Percentiles rank a stretch among this genome's conserved stretches.
These are phyloP conservation scores for Tricholoma matsutake DNA, from an alignment of 768 basidiomycete genomes.

Conservation along the genomic window DNA sequence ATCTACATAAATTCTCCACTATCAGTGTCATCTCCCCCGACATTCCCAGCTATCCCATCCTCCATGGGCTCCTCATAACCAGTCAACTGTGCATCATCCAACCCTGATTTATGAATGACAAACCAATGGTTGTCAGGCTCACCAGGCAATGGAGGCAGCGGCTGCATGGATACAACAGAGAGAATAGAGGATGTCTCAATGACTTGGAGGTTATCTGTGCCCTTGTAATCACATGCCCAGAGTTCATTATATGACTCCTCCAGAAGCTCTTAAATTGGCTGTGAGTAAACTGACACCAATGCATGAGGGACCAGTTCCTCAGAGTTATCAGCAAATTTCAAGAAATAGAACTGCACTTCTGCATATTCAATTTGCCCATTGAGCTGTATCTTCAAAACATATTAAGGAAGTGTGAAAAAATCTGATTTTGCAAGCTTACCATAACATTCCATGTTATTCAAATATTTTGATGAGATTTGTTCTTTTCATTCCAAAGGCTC, in stretches of 20 bases:
- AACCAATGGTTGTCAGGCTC: constrained; percentile 15
- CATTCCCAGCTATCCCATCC: no score
- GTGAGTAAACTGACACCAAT: constrained; percentile 19
- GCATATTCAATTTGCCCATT: constrained; percentile 5
- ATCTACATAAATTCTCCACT: no score
- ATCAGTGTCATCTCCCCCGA: no score
- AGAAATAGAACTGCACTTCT: constrained; percentile 19
- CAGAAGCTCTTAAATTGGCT: constrained; percentile 13
- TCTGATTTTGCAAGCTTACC: constrained; percentile 1
- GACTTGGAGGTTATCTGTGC: constrained; percentile 6
- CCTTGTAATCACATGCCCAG: constrained; percentile 8
- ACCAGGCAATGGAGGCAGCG: constrained; percentile 8
- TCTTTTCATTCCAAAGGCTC: constrained; percentile 1
- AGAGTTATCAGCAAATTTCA: background rate
- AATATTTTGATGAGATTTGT: background rate
- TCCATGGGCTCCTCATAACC: background rate
- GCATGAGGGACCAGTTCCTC: constrained; percentile 6
- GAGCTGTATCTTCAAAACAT: background rate
- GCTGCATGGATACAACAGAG: constrained; percentile 27
- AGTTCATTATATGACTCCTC: constrained; percentile 17
- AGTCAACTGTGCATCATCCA: constrained; percentile 16
- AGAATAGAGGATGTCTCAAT: constrained; percentile 12
- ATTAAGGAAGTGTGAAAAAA: background rate
- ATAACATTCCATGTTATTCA: constrained; percentile 11
- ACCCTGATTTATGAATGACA: constrained; percentile 26